A percentile compares a stretch with the other conserved stretches of the same genome.
Conservation (phyloP, 495 filamentous ascomycete genomes). For the Neurospora sp. region DNA sequence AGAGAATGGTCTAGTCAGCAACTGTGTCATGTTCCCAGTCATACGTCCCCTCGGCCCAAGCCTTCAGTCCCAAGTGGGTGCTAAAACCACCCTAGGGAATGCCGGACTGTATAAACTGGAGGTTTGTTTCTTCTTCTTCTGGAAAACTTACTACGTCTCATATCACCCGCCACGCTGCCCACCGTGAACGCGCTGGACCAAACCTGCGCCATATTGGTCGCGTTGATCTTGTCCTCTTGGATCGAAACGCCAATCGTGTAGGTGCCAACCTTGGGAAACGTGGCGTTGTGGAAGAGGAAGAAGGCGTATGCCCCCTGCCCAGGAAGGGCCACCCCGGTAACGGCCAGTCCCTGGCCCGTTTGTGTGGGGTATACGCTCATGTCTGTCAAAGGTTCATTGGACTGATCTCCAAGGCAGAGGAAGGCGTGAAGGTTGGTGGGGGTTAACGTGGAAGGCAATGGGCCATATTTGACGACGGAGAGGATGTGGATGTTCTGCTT, state of each 20-base stretch:
- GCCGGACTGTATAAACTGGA: too few species aligned
- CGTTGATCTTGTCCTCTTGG: not conserved
- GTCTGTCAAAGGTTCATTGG: not conserved
- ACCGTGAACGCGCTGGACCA: not conserved
- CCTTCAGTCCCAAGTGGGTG: too few species aligned
- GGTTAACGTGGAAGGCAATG: not conserved
- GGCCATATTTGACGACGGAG: not conserved
- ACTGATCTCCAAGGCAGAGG: not conserved
- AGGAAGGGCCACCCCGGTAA: not conserved
- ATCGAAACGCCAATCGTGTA: not conserved
- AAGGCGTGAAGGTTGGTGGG: not conserved
- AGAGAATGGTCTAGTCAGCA: not conserved
- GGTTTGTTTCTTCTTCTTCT: too few species aligned
- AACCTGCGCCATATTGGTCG: not conserved
- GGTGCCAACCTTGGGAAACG: not conserved
- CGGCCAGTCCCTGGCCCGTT: not conserved
- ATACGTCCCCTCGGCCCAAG: too few species aligned
- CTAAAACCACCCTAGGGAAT: too few species aligned
- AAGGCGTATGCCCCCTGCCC: not conserved
- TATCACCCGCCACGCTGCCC: not conserved
- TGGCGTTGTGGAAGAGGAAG: not conserved
- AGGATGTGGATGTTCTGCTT: not conserved
- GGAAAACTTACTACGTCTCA: not conserved
- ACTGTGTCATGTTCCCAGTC: not conserved
- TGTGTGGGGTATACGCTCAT: not conserved